Percentiles rank a stretch among this genome's conserved stretches.
phyloP scores from a whole-genome alignment of 768 basidiomycete species.

The Boletus pseudopeckii region DNA sequence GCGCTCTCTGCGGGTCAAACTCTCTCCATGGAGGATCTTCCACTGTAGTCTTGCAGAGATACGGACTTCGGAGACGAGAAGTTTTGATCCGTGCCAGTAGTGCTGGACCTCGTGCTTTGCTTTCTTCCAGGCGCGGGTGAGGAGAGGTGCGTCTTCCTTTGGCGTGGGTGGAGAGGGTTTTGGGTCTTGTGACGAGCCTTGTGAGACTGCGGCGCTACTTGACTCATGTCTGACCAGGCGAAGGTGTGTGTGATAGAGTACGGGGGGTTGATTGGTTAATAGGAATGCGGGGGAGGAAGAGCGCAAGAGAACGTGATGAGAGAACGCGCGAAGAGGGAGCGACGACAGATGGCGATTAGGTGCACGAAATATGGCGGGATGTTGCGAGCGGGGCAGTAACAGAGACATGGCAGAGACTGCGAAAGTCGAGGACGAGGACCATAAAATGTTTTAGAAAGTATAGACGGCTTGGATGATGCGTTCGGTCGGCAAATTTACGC shows the following conservation, averaged over 20 bases:
- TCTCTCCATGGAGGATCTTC: conserved; percentile 90
- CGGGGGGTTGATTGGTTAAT: conserved; percentile 29
- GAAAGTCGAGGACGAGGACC: background rate
- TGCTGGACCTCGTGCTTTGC: conserved; percentile 95
- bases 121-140: conserved; percentile 78
- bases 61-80: conserved; percentile 90
- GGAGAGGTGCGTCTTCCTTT: conserved; percentile 45
- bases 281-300: conserved; percentile 17
- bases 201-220: conserved; percentile 4
- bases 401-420: conserved; percentile 52
- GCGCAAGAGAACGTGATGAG: conserved; percentile 9
- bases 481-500: background rate
- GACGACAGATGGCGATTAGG: conserved; percentile 14
- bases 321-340: conserved; percentile 5
- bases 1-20: conserved; percentile 87
- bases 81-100: conserved; percentile 95
- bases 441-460: background rate
- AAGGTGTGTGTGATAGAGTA: conserved; percentile 12
- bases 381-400: conserved; percentile 65
- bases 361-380: conserved; percentile 42
- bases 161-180: conserved; percentile 50
- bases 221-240: conserved; percentile 15
- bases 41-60: conserved; percentile 85
- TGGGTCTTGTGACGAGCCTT: conserved; percentile 33
- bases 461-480: background rate